Evolutionary conservation across 805 yeast genomes (phyloP).

Genomic region (Cyberlindnera mrakii): DNA sequence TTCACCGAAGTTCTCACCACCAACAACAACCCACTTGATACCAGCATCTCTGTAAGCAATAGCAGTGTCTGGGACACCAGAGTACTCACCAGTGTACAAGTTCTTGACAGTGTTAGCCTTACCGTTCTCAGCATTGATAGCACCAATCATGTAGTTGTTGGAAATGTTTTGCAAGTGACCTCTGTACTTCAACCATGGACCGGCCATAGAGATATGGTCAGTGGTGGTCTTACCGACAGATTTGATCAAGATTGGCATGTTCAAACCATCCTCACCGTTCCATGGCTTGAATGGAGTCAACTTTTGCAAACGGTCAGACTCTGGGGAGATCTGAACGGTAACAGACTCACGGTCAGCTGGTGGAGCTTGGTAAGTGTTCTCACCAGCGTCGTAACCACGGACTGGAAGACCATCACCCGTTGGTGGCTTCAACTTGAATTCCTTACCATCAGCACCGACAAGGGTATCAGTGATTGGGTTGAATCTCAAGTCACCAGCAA

Average conservation of each 20-base stretch:
- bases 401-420: conserved; percentile 85
- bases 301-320: conserved; percentile 92
- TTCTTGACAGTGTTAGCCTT: conserved; percentile 90
- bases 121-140: conserved; percentile 91
- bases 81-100: conserved; percentile 85
- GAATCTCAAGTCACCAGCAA: conserved; percentile 94
- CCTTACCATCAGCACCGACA: conserved; percentile 83
- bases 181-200: conserved; percentile 99
- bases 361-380: conserved; percentile 94
- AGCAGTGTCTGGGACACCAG: conserved; percentile 96
- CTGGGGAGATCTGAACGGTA: conserved; percentile 73
- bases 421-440: conserved; percentile 85
- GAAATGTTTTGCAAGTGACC: conserved; percentile 99
- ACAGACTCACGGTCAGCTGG: conserved; percentile 80
- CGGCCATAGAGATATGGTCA: conserved; percentile 99
- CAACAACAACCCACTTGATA: conserved; percentile 93
- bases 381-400: conserved; percentile 88
- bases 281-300: conserved; percentile 92
- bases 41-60: conserved; percentile 91
- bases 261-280: conserved; percentile 90
- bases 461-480: conserved; percentile 92
- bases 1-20: conserved; percentile 99
- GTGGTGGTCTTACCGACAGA: conserved; percentile 98
- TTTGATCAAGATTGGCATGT: conserved; percentile 92
- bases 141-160: conserved; percentile 99